phyloP scores from a whole-genome alignment of 1,284 basidiomycete species.

The Ustilago cynodontis region DNA sequence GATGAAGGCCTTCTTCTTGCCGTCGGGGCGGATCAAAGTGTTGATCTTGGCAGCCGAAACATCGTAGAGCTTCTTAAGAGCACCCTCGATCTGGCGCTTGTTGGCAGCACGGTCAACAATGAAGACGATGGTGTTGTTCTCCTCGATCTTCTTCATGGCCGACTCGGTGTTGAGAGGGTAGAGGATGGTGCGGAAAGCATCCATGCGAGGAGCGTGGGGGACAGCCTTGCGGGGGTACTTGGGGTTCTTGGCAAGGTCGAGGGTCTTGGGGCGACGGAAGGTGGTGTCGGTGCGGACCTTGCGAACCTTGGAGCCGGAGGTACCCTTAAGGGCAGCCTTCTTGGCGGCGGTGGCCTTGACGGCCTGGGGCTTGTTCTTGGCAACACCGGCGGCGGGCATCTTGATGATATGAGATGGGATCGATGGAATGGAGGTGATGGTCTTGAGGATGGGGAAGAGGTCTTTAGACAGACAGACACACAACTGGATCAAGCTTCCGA shows the following conservation, averaged over 20 bases:
- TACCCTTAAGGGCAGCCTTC: constrained; percentile 94
- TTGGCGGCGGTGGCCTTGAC: constrained; percentile 90
- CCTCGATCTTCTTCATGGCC: constrained; percentile 90
- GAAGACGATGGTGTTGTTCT: constrained; percentile 99
- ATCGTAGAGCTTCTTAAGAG: constrained; percentile 98
- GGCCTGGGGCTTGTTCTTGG: constrained; percentile 52
- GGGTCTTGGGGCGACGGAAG: constrained; percentile 97
- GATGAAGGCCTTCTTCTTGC: constrained; percentile 99
- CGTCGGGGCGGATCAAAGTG: constrained; percentile 98
- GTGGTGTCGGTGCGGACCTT: constrained; percentile 88
- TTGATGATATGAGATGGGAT: constrained; percentile 16
- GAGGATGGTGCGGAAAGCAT: constrained; percentile 94
- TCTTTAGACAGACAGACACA: no score
- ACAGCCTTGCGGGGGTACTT: constrained; percentile 95
- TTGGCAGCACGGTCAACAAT: constrained; percentile 94
- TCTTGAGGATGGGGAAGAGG: constrained; percentile 11
- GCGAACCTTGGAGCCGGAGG: constrained; percentile 80
- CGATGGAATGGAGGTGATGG: constrained; percentile 15
- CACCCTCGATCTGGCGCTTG: constrained; percentile 96
- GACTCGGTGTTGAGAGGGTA: constrained; percentile 76
- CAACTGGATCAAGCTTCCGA: not conserved
- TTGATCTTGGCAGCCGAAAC: constrained; percentile 96
- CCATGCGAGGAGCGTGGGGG: constrained; percentile 95
- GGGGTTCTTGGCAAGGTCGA: constrained; percentile 84
- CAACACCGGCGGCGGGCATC: constrained; percentile 30